Evolutionary conservation across 1,139 yeast genomes (phyloP).

Genomic region (Zygoascus hellenicus): DNA sequence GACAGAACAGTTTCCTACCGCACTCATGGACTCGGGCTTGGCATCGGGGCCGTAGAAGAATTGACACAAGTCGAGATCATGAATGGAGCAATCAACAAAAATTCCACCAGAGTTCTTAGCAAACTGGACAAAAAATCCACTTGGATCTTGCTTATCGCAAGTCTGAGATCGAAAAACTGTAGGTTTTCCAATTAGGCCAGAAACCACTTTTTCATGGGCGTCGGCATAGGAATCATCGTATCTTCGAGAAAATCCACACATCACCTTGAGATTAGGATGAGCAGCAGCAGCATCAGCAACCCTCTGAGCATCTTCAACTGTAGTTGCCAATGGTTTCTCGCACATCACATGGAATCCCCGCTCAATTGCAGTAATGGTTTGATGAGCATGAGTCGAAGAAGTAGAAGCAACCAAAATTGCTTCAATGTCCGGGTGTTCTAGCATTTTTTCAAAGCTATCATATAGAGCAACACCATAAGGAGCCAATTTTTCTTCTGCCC

Average conservation of each 20-base stretch:
- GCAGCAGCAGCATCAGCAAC: slow-evolving; percentile 21
- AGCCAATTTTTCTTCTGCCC: slow-evolving; percentile 21
- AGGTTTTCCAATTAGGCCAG: slow-evolving; percentile 18
- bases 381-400: slow-evolving; percentile 23
- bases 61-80: slow-evolving; percentile 21
- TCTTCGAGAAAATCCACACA: slow-evolving; percentile 23
- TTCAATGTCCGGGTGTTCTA: slow-evolving; percentile 19
- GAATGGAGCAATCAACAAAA: slow-evolving; percentile 24
- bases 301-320: slow-evolving; percentile 16
- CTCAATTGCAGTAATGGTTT: slow-evolving; percentile 19
- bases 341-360: slow-evolving; percentile 21
- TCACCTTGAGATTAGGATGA: slow-evolving; percentile 16
- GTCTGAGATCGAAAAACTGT: slow-evolving; percentile 20
- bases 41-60: slow-evolving; percentile 22
- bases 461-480: slow-evolving; percentile 20
- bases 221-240: slow-evolving; percentile 23
- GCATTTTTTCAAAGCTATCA: slow-evolving; percentile 19
- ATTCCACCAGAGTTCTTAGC: slow-evolving; percentile 24
- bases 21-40: slow-evolving; percentile 18
- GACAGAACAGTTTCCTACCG: slow-evolving; percentile 19
- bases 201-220: slow-evolving; percentile 18
- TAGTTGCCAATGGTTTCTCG: slow-evolving; percentile 22
- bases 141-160: slow-evolving; percentile 18
- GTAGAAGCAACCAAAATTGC: slow-evolving; percentile 22
- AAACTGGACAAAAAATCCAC: slow-evolving; percentile 20